Percentiles rank a stretch among this genome's conserved stretches.
Evolutionary conservation across 2,329 filamentous ascomycete genomes (phyloP).

Genomic region (Sodiomyces alkalinus): DNA sequence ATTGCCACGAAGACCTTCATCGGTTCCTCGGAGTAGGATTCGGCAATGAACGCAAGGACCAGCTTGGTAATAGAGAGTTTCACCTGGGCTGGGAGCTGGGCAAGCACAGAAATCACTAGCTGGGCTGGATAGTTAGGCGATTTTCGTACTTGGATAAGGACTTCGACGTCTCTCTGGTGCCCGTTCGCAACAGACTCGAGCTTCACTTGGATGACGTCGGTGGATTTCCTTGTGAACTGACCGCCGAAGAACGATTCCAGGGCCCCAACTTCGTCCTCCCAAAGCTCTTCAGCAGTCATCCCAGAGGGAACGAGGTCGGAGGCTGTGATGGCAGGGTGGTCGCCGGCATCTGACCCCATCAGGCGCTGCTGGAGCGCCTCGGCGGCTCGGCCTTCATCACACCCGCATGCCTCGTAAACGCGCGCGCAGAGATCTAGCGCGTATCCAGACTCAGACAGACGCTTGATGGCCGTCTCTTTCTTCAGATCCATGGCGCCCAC

Average conservation of each 20-base stretch:
- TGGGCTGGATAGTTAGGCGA: conserved; percentile 58
- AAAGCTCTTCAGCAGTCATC: conserved; percentile 43
- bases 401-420: conserved; percentile 52
- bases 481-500: conserved; percentile 71
- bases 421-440: conserved; percentile 70
- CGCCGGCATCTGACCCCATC: conserved; percentile 1
- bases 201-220: conserved; percentile 53
- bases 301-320: conserved; percentile 6
- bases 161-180: conserved; percentile 31
- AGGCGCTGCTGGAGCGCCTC: conserved; percentile 53
- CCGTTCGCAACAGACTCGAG: conserved; percentile 42
- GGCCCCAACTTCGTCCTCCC: conserved; percentile 75
- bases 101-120: conserved; percentile 54
- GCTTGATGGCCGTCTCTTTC: conserved; percentile 67
- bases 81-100: conserved; percentile 77
- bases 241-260: conserved; percentile 78
- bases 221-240: conserved; percentile 44
- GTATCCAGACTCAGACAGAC: conserved; percentile 72
- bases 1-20: conserved; percentile 80
- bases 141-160: conserved; percentile 51
- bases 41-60: conserved; percentile 54
- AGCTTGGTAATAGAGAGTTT: conserved; percentile 75
- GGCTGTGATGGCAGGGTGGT: conserved; percentile 4
- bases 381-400: conserved; percentile 64
- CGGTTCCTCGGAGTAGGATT: conserved; percentile 62